Conservation (phyloP, 208 protist species). For the Trichomonas tenax region DNA sequence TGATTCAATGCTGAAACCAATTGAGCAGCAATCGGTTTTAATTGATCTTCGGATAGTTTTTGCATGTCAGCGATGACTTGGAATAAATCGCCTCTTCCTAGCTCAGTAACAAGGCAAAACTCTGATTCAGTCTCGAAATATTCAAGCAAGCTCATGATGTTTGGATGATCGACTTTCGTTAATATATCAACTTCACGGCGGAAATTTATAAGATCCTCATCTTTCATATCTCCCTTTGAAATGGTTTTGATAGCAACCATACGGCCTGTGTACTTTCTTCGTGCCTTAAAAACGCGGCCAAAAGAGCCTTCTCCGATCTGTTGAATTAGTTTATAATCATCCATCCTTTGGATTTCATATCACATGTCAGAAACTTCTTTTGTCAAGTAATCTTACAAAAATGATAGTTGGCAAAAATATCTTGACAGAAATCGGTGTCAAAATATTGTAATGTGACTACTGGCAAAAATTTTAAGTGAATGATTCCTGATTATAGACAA, state of each 20-base stretch:
- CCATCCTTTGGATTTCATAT: not conserved
- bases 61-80: slow-evolving; percentile 58
- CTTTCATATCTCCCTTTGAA: slow-evolving; percentile 70
- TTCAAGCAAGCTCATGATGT: slow-evolving; percentile 85
- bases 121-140: slow-evolving; percentile 78
- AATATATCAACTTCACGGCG: slow-evolving; percentile 19
- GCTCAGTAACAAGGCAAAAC: slow-evolving; percentile 65
- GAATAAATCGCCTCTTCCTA: slow-evolving; percentile 42
- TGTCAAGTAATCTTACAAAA: too few relatives aligned
- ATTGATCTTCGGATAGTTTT: slow-evolving; percentile 54
- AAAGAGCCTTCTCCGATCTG: slow-evolving; percentile 85
- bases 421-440: too few relatives aligned
- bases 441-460: too few relatives aligned
- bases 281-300: slow-evolving; percentile 77
- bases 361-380: not conserved
- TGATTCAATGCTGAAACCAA: slow-evolving; percentile 80
- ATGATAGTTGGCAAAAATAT: too few relatives aligned
- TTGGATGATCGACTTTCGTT: slow-evolving; percentile 69
- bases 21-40: slow-evolving; percentile 78
- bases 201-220: slow-evolving; percentile 48
- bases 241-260: slow-evolving; percentile 95
- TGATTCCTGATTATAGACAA: not conserved
- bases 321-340: not conserved
- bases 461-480: not conserved
- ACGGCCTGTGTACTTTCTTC: slow-evolving; percentile 59